A percentile compares a stretch with the other conserved stretches of the same genome.
Conservation (phyloP, 2,329 filamentous ascomycete genomes). For the Arthroderma sp. region DNA sequence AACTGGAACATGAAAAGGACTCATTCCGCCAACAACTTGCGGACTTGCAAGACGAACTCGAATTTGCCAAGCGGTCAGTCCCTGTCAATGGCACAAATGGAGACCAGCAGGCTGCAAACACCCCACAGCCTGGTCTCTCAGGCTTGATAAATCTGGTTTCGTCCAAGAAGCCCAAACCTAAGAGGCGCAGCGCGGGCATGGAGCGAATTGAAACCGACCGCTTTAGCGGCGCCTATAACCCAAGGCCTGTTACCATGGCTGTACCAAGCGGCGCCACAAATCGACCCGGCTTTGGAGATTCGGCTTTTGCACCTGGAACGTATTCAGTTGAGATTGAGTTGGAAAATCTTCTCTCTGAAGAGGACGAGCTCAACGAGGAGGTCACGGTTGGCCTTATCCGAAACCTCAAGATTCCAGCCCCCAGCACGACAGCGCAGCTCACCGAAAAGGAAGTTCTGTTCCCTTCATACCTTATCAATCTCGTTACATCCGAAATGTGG, state of each 20-base stretch:
- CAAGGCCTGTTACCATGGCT: conserved; percentile 91
- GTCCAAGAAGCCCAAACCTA: conserved; percentile 83
- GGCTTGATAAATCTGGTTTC: conserved; percentile 94
- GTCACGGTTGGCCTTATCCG: conserved; percentile 91
- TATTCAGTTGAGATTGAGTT: conserved; percentile 94
- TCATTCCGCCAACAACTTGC: conserved; percentile 75
- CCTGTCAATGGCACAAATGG: conserved; percentile 53
- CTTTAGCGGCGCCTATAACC: conserved; percentile 86
- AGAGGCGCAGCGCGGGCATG: conserved; percentile 70
- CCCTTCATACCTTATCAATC: conserved; percentile 96
- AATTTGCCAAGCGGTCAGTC: conserved; percentile 64
- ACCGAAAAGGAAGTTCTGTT: conserved; percentile 98
- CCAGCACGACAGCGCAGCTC: conserved; percentile 72
- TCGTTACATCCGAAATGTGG: conserved; percentile 99
- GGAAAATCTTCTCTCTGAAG: conserved; percentile 83
- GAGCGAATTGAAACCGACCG: conserved; percentile 77
- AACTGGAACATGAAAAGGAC: conserved; percentile 72
- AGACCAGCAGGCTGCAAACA: conserved; percentile 52
- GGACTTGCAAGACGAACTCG: conserved; percentile 84
- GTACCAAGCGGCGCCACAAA: conserved; percentile 41
- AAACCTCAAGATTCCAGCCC: conserved; percentile 90
- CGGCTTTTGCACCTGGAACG: conserved; percentile 63
- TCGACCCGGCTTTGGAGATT: conserved; percentile 57
- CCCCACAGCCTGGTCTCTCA: conserved; percentile 43
- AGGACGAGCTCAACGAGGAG: conserved; percentile 92